Base-by-base conservation (phyloP, 2,329 filamentous ascomycete genomes). In the Ceratocystis cubensis region DNA sequence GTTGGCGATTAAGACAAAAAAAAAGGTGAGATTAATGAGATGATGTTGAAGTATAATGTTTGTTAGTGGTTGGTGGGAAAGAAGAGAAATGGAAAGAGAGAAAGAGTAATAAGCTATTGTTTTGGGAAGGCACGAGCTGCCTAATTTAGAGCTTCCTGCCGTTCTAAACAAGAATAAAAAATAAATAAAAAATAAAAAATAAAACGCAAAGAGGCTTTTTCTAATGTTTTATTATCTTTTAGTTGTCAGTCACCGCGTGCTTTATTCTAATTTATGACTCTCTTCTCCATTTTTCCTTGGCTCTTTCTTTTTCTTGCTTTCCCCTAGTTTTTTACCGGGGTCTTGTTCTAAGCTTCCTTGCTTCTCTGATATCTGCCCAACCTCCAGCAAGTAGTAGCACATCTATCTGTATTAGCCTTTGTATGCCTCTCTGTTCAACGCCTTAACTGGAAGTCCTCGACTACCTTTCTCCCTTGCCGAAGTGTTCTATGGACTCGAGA, bases 91-190 rank as follows among this genome's bases (percentile, higher is more conserved):
- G 13, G 45, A 53, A 6, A 13, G 33, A 46, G 46, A 1, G 25
- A 25, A 25, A 53, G 45, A 46, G 53, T 5, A 8, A 20, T 22
- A 8, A 13, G n/a, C 10, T 22, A 13, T 37, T 59, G 25, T 59
- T 37, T 25, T 59, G 7, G 53, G 53, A 59, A 59, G 53, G 53
- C 25, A 59, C 28, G 53, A 30, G 28, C 17, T 59, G 53, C 53
- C 17, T 59, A 59, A 33, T 59, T 59, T 30, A 59, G 53, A 59
- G 53, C 53, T 59, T 48, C 53, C 17, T 59, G 25, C 53, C 53
- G 13, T 59, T 59, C 25, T 48, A 20, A 28, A 53, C 48, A 53
- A 53, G 8, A n/a, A 20, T 3, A 2, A 50, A 15, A 61, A 17
- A 30, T 7, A 48, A 48, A 17, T 17, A 7, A 17, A n/a, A 3